These are phyloP conservation scores for Naganishia kalamii DNA, from an alignment of 768 basidiomycete genomes.

Conservation along the genomic window DNA sequence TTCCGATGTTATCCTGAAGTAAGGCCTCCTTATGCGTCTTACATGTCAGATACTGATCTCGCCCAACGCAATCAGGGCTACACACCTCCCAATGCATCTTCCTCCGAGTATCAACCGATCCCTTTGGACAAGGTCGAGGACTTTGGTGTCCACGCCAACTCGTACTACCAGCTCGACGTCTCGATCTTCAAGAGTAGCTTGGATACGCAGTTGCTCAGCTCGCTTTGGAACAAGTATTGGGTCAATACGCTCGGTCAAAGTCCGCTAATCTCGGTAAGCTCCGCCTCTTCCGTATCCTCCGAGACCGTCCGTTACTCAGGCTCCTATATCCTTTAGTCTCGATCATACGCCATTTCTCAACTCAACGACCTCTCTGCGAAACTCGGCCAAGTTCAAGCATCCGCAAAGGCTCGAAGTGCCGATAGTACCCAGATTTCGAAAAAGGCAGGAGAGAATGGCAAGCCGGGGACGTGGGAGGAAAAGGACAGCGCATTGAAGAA, in stretches of 20 bases:
- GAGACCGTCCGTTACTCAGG: not conserved
- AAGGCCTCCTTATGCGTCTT: slow-evolving; percentile 17
- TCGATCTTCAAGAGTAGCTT: slow-evolving; percentile 88
- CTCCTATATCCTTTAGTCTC: slow-evolving; percentile 57
- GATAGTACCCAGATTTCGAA: not conserved
- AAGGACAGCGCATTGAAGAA: slow-evolving; percentile 81
- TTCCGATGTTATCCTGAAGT: slow-evolving; percentile 92
- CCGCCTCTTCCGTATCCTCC: not conserved
- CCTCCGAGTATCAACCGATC: slow-evolving; percentile 90
- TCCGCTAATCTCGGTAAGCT: slow-evolving; percentile 73
- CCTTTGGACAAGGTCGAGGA: slow-evolving; percentile 96
- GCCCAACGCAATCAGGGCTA: slow-evolving; percentile 54
- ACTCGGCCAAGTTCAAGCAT: slow-evolving; percentile 47
- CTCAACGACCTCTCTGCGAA: slow-evolving; percentile 85
- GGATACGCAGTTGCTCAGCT: slow-evolving; percentile 77
- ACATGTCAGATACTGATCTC: not conserved
- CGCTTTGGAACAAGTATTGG: slow-evolving; percentile 99
- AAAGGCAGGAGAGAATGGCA: slow-evolving; percentile 50
- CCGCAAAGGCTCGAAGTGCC: not conserved
- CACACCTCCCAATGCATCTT: slow-evolving; percentile 61
- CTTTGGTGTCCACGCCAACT: slow-evolving; percentile 95
- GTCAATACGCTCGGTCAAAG: slow-evolving; percentile 92
- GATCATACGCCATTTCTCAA: slow-evolving; percentile 87
- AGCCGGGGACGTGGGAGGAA: slow-evolving; percentile 63
- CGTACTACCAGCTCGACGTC: slow-evolving; percentile 90